Base-by-base conservation (phyloP, 495 filamentous ascomycete genomes). In the Xylaria palmicola region DNA sequence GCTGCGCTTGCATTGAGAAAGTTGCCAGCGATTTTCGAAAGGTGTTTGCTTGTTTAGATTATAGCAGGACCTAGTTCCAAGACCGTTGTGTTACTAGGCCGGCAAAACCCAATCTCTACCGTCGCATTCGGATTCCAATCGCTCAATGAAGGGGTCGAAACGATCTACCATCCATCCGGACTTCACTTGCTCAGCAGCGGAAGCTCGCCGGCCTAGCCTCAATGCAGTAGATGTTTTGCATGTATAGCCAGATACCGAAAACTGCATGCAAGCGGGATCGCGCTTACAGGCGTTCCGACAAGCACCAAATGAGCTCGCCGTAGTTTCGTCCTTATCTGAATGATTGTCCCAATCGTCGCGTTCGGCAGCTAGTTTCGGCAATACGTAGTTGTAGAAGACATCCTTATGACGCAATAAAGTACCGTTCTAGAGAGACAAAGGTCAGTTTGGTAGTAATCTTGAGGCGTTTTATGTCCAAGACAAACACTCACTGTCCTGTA, bases 311-410 rank as follows among this genome's bases (percentile, higher is more conserved):
- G 72, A 75, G 3, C 55, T 63, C 29, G 47, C 58, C 7, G 53
- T 53, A 6, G 47, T 36, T 43, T 71, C 43, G 3, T 69, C 68
- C 9, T 57, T 61, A 6, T 77, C 69, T 1, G 77, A 78, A 6
- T 74, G 62, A 56, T 80, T 80, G 57, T 80, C 72, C 77, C 77
- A 80, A 48, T 78, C 72, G 34, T 64, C 63, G 26, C 63, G 72
- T 51, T 69, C 56, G 1, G 62, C 37, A 13, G 66, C 61, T 24
- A 77, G 37, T 19, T 45, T 58, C 9, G 68, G 66, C 19, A 70
- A 47, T 56, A 76, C 62, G 53, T 78, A 79, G 49, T 67, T 56
- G 17, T 71, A 40, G 47, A 75, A 79, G 20, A 80, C 64, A 56
- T 80, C 77, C 50, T 68, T 62, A 43, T 71, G 69, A 3, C 69